phyloP scores from a whole-genome alignment of 352 stramenopile genomes.

The Blastocystis sp. region DNA sequence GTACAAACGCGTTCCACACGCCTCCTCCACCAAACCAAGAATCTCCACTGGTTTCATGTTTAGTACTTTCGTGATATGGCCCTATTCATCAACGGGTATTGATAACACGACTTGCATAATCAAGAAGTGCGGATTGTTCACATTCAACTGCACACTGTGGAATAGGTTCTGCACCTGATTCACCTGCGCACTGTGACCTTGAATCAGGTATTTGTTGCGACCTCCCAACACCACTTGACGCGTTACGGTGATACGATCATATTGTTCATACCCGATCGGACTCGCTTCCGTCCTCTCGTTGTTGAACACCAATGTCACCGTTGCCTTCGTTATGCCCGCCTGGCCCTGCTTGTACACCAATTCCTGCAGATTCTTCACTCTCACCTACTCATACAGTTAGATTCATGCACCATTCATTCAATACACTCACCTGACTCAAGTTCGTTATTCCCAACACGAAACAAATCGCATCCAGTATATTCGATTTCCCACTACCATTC shows the following conservation, averaged over 20 bases:
- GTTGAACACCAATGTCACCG: slow-evolving; percentile 97
- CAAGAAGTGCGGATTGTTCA: slow-evolving; percentile 99
- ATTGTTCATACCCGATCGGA: slow-evolving; percentile 93
- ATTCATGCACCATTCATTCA: background rate
- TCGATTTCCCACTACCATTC: slow-evolving; percentile 98
- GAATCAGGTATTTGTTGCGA: slow-evolving; percentile 99
- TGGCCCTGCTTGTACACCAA: slow-evolving; percentile 99
- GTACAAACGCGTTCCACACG: slow-evolving; percentile 98
- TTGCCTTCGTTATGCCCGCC: slow-evolving; percentile 96
- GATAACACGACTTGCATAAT: slow-evolving; percentile 89
- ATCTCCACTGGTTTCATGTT: slow-evolving; percentile 99
- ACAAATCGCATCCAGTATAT: slow-evolving; percentile 98
- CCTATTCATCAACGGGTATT: slow-evolving; percentile 70
- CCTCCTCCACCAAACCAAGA: slow-evolving; percentile 98
- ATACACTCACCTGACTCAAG: slow-evolving; percentile 81
- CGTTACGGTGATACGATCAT: slow-evolving; percentile 96
- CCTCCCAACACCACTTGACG: slow-evolving; percentile 88
- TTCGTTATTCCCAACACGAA: slow-evolving; percentile 99
- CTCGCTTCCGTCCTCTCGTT: slow-evolving; percentile 88
- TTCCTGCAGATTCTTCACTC: slow-evolving; percentile 95
- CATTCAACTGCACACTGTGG: slow-evolving; percentile 99
- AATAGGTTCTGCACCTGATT: slow-evolving; percentile 98
- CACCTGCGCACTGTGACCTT: slow-evolving; percentile 91
- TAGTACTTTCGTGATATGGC: slow-evolving; percentile 95
- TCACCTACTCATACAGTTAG: slow-evolving; percentile 76